phyloP scores from a whole-genome alignment of 257 asterid genomes.

The Solanum boliviense region DNA sequence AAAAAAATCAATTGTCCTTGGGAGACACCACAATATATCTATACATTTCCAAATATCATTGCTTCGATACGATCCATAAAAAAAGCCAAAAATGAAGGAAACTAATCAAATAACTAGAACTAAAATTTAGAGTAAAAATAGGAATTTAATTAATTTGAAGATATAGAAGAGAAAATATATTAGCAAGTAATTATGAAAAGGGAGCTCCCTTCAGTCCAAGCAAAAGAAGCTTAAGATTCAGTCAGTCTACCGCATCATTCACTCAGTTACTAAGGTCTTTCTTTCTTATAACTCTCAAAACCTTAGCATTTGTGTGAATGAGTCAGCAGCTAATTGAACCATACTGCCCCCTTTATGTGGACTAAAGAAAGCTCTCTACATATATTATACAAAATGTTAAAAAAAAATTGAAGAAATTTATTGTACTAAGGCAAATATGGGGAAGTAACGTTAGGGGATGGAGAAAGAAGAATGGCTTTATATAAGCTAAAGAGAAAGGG shows the following conservation, averaged over 20 bases:
- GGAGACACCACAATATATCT: not conserved
- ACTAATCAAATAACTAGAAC: not conserved
- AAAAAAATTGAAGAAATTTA: not conserved
- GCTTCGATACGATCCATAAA: not conserved
- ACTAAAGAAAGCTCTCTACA: constrained; percentile 93
- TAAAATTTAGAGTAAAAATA: not conserved
- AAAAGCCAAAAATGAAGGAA: not conserved
- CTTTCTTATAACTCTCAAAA: not conserved
- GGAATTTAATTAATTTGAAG: not conserved
- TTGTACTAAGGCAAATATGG: not conserved
- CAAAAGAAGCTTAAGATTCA: constrained; percentile 57
- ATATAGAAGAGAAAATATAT: too few relatives aligned
- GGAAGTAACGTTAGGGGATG: not conserved
- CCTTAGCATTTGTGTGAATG: constrained; percentile 90
- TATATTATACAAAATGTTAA: not conserved
- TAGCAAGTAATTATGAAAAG: constrained; percentile 5
- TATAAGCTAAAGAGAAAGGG: constrained; percentile 22
- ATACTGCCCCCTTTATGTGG: constrained; percentile 55
- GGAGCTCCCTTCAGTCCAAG: constrained; percentile 99
- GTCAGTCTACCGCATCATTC: constrained; percentile 80
- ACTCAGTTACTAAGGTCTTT: constrained; percentile 42
- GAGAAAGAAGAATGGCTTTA: constrained; percentile 10
- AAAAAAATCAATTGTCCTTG: not conserved
- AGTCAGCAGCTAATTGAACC: constrained; percentile 92
- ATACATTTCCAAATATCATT: too few relatives aligned